Conservation (phyloP, 495 filamentous ascomycete species). For the Penicillium fimorum region DNA sequence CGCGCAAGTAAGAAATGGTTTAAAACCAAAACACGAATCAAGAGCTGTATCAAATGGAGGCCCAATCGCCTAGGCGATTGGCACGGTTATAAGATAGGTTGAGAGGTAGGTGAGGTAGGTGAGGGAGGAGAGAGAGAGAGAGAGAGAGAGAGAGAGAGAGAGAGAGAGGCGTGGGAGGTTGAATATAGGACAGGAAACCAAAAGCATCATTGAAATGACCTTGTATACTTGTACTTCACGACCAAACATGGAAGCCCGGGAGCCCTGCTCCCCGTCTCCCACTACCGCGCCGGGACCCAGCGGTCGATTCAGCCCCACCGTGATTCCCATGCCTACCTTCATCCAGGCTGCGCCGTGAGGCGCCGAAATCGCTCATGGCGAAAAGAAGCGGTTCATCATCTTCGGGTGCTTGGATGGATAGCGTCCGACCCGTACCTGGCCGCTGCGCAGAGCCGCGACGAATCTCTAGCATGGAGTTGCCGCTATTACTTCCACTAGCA, state of each 20-base stretch:
- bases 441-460: slow-evolving; percentile 39
- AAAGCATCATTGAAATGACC: neutral
- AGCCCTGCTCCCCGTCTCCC: slow-evolving; percentile 39
- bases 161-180: neutral
- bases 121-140: too few species aligned
- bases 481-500: slow-evolving; percentile 52
- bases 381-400: slow-evolving; percentile 86
- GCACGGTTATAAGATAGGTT: neutral
- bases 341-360: slow-evolving; percentile 69
- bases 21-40: slow-evolving; percentile 10
- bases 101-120: slow-evolving; percentile 5
- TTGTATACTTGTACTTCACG: slow-evolving; percentile 10
- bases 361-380: slow-evolving; percentile 81
- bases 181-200: slow-evolving; percentile 4
- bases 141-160: too few species aligned
- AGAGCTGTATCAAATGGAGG: neutral
- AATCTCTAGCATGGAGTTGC: slow-evolving; percentile 35
- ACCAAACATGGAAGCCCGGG: slow-evolving; percentile 35
- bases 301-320: slow-evolving; percentile 30
- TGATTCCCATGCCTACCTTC: slow-evolving; percentile 57
- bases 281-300: slow-evolving; percentile 42
- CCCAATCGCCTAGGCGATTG: neutral
- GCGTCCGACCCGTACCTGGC: slow-evolving; percentile 32
- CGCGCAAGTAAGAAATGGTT: slow-evolving; percentile 12
- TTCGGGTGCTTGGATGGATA: slow-evolving; percentile 38